Conservation (phyloP, 352 stramenopile genomes). For the Albugo candida region DNA sequence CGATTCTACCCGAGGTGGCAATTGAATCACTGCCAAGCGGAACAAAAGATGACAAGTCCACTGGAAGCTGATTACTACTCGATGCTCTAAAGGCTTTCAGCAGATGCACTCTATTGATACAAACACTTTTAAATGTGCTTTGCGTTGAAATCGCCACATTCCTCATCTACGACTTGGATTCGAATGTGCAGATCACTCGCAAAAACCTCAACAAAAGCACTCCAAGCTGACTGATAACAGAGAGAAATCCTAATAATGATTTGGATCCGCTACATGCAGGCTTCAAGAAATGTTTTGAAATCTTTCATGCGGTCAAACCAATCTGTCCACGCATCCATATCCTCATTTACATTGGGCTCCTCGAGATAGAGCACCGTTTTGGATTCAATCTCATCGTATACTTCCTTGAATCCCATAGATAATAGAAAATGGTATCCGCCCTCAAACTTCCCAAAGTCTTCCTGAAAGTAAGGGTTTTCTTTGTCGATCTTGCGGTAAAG, state of each 20-base stretch:
- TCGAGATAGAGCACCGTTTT: slow-evolving; percentile 5
- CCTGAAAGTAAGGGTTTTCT: slow-evolving; percentile 48
- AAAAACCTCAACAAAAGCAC: no score
- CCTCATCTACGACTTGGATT: no score
- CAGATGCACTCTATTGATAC: no score
- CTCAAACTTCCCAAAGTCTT: slow-evolving; percentile 38
- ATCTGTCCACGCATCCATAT: slow-evolving; percentile 58
- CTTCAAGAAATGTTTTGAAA: slow-evolving; percentile 19
- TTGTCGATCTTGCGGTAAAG: slow-evolving; percentile 50
- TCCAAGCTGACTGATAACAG: no score
- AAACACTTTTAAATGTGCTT: no score
- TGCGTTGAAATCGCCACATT: no score
- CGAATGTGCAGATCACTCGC: no score
- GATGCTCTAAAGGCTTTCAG: no score
- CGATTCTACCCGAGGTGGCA: slow-evolving; percentile 47
- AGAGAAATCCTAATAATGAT: neutral
- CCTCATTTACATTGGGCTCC: slow-evolving; percentile 48
- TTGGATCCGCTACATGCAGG: neutral
- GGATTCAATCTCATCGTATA: slow-evolving; percentile 5
- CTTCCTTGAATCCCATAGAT: slow-evolving; percentile 44
- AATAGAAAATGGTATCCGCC: slow-evolving; percentile 43
- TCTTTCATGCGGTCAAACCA: slow-evolving; percentile 65
- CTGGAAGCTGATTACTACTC: no score
- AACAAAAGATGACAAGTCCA: no score
- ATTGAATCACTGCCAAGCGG: neutral